These are phyloP conservation scores for Coelastrella sp. DNA, from an alignment of 139 green algal genomes.

Conservation along the genomic window DNA sequence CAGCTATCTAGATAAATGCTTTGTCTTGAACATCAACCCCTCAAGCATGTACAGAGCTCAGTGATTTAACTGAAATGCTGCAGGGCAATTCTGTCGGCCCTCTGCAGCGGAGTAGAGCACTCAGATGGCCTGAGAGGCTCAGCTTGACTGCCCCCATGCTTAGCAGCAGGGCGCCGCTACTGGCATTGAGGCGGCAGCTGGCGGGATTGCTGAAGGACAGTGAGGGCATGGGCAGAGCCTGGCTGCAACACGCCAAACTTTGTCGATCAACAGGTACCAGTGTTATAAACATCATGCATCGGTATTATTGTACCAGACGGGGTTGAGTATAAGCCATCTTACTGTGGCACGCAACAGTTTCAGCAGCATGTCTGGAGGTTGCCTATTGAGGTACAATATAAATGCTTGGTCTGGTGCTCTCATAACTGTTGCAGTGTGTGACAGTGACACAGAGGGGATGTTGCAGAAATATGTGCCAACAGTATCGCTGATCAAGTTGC, in stretches of 20 bases:
- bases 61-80: not conserved
- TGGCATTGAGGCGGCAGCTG: slow-evolving; percentile 84
- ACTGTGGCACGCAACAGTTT: not conserved
- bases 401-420: not conserved
- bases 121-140: slow-evolving; percentile 85
- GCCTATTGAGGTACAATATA: too few species aligned
- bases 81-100: not conserved
- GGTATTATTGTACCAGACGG: too few species aligned
- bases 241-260: slow-evolving; percentile 89
- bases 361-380: too few species aligned
- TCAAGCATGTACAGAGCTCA: too few species aligned
- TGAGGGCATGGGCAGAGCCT: slow-evolving; percentile 72
- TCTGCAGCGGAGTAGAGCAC: slow-evolving; percentile 1
- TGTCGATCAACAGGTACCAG: slow-evolving; percentile 71
- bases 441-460: too few species aligned
- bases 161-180: slow-evolving; percentile 81
- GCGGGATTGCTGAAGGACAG: slow-evolving; percentile 64
- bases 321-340: too few species aligned
- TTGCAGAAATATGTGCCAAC: too few species aligned
- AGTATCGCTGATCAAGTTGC: too few species aligned
- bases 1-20: too few species aligned
- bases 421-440: not conserved
- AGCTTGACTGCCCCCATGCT: slow-evolving; percentile 66
- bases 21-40: too few species aligned
- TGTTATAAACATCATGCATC: not conserved